Evolutionary conservation across 2,329 filamentous ascomycete species (phyloP), one percentile per base, ranked within the genome.

Genomic region (Arthroderma uncinatum): DNA sequence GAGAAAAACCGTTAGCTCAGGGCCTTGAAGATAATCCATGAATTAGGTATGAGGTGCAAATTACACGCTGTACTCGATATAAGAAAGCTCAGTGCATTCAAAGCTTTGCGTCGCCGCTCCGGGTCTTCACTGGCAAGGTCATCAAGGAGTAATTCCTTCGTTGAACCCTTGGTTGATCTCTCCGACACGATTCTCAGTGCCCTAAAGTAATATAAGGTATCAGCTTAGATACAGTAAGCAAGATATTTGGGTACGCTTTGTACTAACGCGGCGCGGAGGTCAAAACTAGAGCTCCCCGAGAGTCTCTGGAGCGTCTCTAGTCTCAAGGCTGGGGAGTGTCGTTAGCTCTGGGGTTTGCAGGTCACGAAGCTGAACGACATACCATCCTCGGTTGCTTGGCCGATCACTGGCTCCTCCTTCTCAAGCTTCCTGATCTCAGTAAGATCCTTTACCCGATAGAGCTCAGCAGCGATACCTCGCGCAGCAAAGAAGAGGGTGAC

Each of bases 361-460:
- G 7, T 10, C 9, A 54, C 16, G 14, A 8, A 44, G 12, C 39
- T 4, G 47, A n/a, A 16, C n/a, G n/a, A 16, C 19, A 30, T 64
- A 74, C 74, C 80, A 66, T 89, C 85, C 65, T 90, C 86, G 1
- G 85, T 87, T 23, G 86, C 82, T 68, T 89, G 84, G 12, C 83
- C 86, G 62, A 89, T 86, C 67, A 87, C 87, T 63, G 85, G 81
- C 54, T 85, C 81, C 67, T 85, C 84, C 36, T 82, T 82, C 59
- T 83, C 80, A 37, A 75, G 67, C 36, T 82, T 79, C 59, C 82
- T 82, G 65, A 93, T 81, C 69, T 84, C 79, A 61, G 85, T 72
- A 61, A 74, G 63, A 55, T 71, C 66, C 54, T 67, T 67, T 25
- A 74, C 69, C 58, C 66, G 68, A 55, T 67, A 66, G 25, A 74